Base-by-base conservation (phyloP, 441 rosid genomes). In the Adansonia rubrostipa region DNA sequence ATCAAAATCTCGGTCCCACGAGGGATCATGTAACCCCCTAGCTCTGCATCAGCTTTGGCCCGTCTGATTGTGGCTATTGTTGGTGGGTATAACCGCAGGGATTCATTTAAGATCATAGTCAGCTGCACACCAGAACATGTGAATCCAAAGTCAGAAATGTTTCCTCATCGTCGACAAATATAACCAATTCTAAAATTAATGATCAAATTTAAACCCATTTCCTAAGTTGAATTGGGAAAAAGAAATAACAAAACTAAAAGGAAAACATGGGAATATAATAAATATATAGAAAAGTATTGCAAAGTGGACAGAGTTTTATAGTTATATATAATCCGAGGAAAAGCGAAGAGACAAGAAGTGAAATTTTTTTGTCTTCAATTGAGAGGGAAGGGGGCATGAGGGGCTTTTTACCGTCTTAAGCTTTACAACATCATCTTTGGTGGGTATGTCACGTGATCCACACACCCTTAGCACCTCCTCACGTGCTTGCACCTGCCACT, bases 401-500 rank as follows among this genome's bases (percentile, higher is more conserved):
- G 13, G 33, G 73, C 77, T 78, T 91, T 91, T 48, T 70, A 96
- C 99, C 92, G 92, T 96, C 90, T 94, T 94, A 50, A 96, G 99
- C 92, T 92, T 94, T 57, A 81, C 87, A 84, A 93, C 83, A 81
- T 94, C 88, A 87, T 96, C 96, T 73, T 90, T 92, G 62, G 96
- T 83, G 87, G 97, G 97, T 62, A 86, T 78, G 83, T 86, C 97
- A 92, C 97, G 97, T 90, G 98, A 82, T 77, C 98, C 97, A 79
- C 97, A 94, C 84, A 94, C 97, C 88, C 85, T 85, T 42, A 90
- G 83, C 50, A 94, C 89, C 89, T 96, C 98, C 74, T 96, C 99
- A 92, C 99, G 99, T 93, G 99, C 99, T 83, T 82, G 90, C 85
- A 80, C 91, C 95, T 96, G 99, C 99, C 99, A 96, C 58, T 87